Base-by-base conservation (phyloP, 2,329 filamentous ascomycete species). In the Trichoderma sp. region DNA sequence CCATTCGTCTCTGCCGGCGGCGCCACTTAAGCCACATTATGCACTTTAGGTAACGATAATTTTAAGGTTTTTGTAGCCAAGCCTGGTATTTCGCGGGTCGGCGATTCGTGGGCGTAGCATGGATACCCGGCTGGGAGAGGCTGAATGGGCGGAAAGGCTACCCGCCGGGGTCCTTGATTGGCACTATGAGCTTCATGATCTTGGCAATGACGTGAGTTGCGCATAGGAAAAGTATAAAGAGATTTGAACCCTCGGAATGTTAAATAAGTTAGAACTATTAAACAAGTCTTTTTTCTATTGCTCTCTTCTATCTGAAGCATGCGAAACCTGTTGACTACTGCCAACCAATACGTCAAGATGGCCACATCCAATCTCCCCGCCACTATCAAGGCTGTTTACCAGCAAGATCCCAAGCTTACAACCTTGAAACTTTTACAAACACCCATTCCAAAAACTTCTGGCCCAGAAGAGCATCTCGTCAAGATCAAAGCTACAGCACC, bases 401-500 rank as follows among this genome's bases (percentile, higher is more conserved):
- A 76, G 62, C 72, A 72, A 1, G 72, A 76, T 61, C 68, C 71
- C 33, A 68, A 72, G 6, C 73, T 71, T 31, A 40, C 53, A 57
- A 59, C 70, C 2, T 73, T 77, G 27, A 62, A 68, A 5, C 71
- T 76, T 33, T 56, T 66, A 4, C 58, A 73, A 2, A 71, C 70
- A 21, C 72, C 75, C 10, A 21, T 77, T 16, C 77, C 77, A 27
- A 60, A 62, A 19, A 72, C 72, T 6, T 53, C 68, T 11, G 66
- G 71, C 5, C 68, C 74, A 5, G 66, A 74, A 27, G 76, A 77
- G 19, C 72, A 76, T 66, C 73, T 81, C 47, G 72, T 81, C 68
- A 75, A 75, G 52, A 75, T 79, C 35, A 74, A 77, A 33, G 75
- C 79, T 24, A 79, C 78, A 0, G 71, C 78, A 16, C 76, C 77